Evolutionary conservation across 768 basidiomycete species (phyloP), one percentile per base, ranked within the genome.

Genomic region (Pleurotus platypus): DNA sequence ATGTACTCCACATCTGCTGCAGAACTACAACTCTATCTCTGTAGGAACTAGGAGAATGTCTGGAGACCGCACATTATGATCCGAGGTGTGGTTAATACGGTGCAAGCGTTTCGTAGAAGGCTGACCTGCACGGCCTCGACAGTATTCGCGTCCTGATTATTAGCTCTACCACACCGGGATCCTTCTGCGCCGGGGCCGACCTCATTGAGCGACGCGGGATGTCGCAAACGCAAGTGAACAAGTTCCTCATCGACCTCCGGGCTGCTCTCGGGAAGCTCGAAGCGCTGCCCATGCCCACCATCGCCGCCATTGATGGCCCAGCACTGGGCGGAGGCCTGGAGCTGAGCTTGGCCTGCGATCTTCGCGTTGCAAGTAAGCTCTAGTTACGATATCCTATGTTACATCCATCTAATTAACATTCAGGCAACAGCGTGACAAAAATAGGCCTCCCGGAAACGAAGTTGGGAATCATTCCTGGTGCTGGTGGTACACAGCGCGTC

Each of bases 251-350:
- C 49, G 85, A 89, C 62, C 76, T 97, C 20, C 83, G 94, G 26
- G 74, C 76, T 39, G 81, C 90, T 7, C 70, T 98, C 40, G 78
- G 80, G 26, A 82, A 82, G 64, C 80, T 98, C n/a, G 93, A 94
- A 71, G 75, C 78, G 40, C 74, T 96, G 35, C 88, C 89, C 4
- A 82, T 95, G 75, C 94, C 94, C 3, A 95, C 92, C 13, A 90
- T 97, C 56, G 90, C 90, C 37, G 92, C 94, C 4, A 90, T 98
- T 42, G 94, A 97, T 67, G 94, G 94, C 0, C 92, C 91, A 16
- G 94, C 94, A 7, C 78, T 98, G 0, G 94, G 94, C 8, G 94
- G 94, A n/a, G 94, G 94, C 1, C 78, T 94, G 26, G 94, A 98
- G 70, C 70, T 97, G 57, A 80, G 87, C 57, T 78, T 98, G 54